phyloP scores from a whole-genome alignment of 192 early-diverging fungal species.

The Haplosporangium gracile region DNA sequence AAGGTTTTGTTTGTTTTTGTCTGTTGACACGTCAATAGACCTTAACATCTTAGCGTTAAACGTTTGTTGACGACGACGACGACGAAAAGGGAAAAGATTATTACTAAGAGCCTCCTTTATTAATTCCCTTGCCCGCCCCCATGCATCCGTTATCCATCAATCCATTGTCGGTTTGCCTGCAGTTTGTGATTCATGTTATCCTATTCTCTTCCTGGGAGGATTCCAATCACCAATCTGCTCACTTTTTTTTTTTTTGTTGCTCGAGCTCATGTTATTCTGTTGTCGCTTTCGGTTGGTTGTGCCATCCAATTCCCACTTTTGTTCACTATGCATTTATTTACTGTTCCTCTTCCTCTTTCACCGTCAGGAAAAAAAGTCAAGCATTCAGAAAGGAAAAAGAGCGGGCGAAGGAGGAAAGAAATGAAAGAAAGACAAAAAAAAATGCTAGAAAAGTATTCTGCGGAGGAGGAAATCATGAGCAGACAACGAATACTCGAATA shows the following conservation, averaged over 20 bases:
- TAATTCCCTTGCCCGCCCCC: neutral
- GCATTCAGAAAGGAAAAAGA: neutral
- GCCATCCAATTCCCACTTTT: neutral
- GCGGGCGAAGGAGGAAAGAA: neutral
- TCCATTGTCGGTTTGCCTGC: neutral
- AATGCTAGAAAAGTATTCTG: neutral
- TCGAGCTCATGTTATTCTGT: neutral
- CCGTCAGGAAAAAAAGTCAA: neutral
- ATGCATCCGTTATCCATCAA: too few species aligned
- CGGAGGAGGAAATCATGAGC: neutral
- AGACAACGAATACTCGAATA: too few species aligned
- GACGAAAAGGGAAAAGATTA: too few species aligned
- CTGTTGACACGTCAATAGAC: neutral
- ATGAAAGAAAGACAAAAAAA: neutral
- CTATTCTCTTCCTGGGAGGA: neutral
- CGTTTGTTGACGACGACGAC: neutral
- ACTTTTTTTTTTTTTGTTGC: neutral
- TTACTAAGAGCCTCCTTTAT: neutral
- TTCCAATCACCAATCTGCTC: neutral
- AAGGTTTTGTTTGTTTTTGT: neutral
- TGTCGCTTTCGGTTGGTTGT: neutral
- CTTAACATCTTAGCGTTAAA: neutral
- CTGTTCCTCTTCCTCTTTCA: neutral
- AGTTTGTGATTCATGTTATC: neutral
- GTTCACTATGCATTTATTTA: neutral